Evolutionary conservation across 2,329 filamentous ascomycete genomes (phyloP), one percentile per base, ranked within the genome.

Genomic region (Clonostachys chloroleuca): DNA sequence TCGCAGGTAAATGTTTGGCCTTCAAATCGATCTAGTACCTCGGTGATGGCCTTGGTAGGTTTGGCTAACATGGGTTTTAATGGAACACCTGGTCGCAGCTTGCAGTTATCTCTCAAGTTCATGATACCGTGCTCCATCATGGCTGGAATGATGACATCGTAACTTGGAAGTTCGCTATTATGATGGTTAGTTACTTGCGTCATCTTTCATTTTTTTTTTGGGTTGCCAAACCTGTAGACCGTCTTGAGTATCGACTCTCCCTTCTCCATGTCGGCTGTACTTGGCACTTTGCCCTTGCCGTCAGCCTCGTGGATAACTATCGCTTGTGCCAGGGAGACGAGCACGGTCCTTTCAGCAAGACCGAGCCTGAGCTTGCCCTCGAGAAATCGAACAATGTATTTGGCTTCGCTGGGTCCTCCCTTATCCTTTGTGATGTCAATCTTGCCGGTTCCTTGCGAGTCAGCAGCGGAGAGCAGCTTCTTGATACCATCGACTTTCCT

Each of bases 1-100:
- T 99, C 94, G 69, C 94, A 99, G 2, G 94, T 97, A 60, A 99
- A 99, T 24, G 86, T 87, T 62, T 96, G 94, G 53, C 88, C 84
- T 63, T 97, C 94, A 55, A 99, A 99, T 6, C 94, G 88, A 66
- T 99, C 92, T 12, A 99, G 78, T 1, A 99, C 94, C 68, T 99
- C 94, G 1, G 92, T 96, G 58, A 99, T 96, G 6, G 94, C 92
- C 66, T 99, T 99, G 10, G 94, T 99, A 4, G 94, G 94, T 60
- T 97, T 97, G 17, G 94, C 94, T 72, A 99, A 78, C 94, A 99
- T 99, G 57, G 94, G 94, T 67, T 99, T 99, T 49, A 99, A 75
- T 1, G 94, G 94, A 14, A 99, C 88, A 52, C 94, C 94, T 1
- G 94, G 92, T 55, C 90, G 88, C 41, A 99, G 78, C 65, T 95